Base-by-base conservation (phyloP, 208 protist species). In the Vickermania spadyakhi region DNA sequence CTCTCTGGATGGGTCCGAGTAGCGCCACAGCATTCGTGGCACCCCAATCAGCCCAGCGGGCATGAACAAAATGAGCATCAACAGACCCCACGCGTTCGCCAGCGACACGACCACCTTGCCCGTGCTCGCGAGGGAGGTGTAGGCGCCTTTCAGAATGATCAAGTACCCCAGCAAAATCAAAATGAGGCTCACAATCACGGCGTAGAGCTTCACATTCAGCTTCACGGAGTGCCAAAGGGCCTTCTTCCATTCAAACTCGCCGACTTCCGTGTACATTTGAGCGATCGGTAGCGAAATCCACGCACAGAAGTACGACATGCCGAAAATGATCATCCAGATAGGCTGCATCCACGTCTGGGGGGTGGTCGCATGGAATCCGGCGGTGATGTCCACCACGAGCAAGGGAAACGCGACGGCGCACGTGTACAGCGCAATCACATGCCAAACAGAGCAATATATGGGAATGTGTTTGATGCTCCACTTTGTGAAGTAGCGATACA, bases 81-180 rank as follows among this genome's bases (percentile, higher is more conserved):
- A 65, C 53, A 96, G 77, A 69, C 90, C 90, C 81, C 86, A 94
- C 28, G 90, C 77, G 70, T 96, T 96, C 28, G 84, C 83, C n/a
- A 90, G 61, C 31, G 86, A 89, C 56, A 93, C 85, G 56, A 64
- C 81, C 26, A 96, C 64, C 58, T 89, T 91, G 31, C 79, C 30
- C 18, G 92, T 80, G 41, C 56, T 73, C 4, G 66, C 41, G 28
- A 78, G 28, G 4, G 80, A 84, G 30, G 59, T 64, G 66, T 86
- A 85, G 5, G 80, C 81, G 31, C 85, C 83, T 42, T 90, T 91
- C 30, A 91, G 52, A 64, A 94, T 77, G 5, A 86, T 58, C 51
- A 96, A 66, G 61, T 92, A 96, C 13, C 62, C 67, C 58, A 96
- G 79, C 31, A 86, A 64, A 1, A 80, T 63, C 18, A 80, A 49